Evolutionary conservation across 2,329 filamentous ascomycete species (phyloP).

Genomic region (Fusarium penzigii): DNA sequence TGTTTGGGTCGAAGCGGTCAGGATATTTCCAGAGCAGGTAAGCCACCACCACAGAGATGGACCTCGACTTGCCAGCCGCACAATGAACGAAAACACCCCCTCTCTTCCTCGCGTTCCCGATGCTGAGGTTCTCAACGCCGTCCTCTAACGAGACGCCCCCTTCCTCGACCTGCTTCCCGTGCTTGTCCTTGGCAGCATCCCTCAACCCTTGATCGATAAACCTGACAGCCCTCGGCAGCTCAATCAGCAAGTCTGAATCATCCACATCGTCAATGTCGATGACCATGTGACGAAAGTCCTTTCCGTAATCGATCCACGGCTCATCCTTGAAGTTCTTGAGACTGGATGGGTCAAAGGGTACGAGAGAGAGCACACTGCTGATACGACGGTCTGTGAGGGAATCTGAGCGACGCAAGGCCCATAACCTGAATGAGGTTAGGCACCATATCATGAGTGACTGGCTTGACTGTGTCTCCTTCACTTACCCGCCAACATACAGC

Average conservation of each 20-base stretch:
- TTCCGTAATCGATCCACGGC: conserved; percentile 49
- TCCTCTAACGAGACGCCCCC: conserved; percentile 23
- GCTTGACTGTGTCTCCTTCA: conserved; percentile 14
- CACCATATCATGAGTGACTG: conserved; percentile 1
- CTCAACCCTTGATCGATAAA: conserved; percentile 80
- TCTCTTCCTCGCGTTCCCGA: conserved; percentile 16
- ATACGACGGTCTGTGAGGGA: conserved; percentile 73
- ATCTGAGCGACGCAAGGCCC: conserved; percentile 72
- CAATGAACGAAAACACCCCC: conserved; percentile 65
- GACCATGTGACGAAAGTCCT: conserved; percentile 69
- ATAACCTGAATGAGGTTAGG: conserved; percentile 54
- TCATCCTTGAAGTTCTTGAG: conserved; percentile 50
- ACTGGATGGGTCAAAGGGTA: conserved; percentile 52
- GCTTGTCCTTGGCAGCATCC: conserved; percentile 9
- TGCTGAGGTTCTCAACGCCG: conserved; percentile 14
- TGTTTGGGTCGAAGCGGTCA: conserved; percentile 48
- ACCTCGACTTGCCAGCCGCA: conserved; percentile 95
- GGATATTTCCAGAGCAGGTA: conserved; percentile 76
- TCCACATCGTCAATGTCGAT: conserved; percentile 91
- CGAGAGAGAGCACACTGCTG: conserved; percentile 86
- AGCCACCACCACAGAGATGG: conserved; percentile 79
- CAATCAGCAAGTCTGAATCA: conserved; percentile 80
- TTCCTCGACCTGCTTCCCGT: conserved; percentile 14
- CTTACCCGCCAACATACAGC: conserved; percentile 44
- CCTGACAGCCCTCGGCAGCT: conserved; percentile 74